These are phyloP conservation scores for Tagetes erecta DNA, from an alignment of 129 eudicot species.

Conservation along the genomic window DNA sequence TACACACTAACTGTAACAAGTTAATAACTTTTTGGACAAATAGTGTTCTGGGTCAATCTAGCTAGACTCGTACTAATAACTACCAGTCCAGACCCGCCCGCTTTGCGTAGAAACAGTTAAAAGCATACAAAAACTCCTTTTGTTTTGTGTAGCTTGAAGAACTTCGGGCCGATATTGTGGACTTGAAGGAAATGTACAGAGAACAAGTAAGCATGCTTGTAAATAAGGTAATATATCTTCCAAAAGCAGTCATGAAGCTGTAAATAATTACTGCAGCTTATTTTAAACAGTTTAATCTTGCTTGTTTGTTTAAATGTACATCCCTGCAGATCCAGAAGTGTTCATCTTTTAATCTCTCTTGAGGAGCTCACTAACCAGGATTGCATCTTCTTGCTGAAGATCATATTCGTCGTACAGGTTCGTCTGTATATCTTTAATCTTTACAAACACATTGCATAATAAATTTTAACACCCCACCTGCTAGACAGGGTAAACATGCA, in stretches of 20 bases:
- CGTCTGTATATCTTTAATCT: not conserved
- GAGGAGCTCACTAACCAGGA: not conserved
- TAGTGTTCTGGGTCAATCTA: not conserved
- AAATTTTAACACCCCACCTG: too few relatives aligned
- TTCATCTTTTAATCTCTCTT: conserved; percentile 18
- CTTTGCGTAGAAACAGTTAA: not conserved
- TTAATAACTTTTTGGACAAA: not conserved
- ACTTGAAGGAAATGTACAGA: conserved; percentile 92
- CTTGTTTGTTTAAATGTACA: conserved; percentile 4
- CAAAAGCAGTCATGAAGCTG: not conserved
- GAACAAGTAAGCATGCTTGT: conserved; percentile 93
- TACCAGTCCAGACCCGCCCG: not conserved
- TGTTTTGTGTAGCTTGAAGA: conserved; percentile 72
- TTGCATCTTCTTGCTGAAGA: conserved; percentile 29
- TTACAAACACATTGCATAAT: not conserved
- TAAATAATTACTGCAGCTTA: not conserved
- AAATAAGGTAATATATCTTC: conserved; percentile 52
- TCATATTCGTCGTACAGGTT: conserved; percentile 16
- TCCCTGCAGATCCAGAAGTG: conserved; percentile 66
- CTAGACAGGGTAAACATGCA: too few relatives aligned
- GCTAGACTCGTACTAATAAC: not conserved
- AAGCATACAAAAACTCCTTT: not conserved
- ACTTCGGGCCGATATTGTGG: conserved; percentile 91
- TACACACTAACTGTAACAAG: not conserved
- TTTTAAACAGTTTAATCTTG: not conserved